Percentiles rank a stretch among this genome's conserved stretches.
phyloP scores from a whole-genome alignment of 805 yeast species.

The Starmera caribaea region DNA sequence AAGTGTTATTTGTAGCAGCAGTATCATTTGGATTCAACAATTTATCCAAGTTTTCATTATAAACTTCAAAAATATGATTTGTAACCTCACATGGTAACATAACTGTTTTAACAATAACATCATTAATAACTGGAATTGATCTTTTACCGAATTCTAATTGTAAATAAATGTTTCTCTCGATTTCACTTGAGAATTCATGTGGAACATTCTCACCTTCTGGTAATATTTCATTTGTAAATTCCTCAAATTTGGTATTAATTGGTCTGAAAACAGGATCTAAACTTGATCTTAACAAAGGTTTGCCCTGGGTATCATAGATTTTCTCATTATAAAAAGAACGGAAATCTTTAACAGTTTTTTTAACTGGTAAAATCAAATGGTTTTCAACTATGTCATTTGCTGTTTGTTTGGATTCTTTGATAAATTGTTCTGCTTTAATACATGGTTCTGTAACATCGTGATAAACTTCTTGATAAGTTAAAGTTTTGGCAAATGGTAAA shows the following conservation, averaged over 20 bases:
- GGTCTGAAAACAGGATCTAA: conserved; percentile 58
- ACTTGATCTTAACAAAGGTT: conserved; percentile 51
- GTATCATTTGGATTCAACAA: conserved; percentile 23
- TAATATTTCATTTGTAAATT: conserved; percentile 31
- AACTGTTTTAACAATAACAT: conserved; percentile 17
- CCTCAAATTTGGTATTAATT: conserved; percentile 43
- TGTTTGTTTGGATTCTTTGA: conserved; percentile 25
- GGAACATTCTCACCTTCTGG: conserved; percentile 36
- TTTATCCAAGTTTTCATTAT: conserved; percentile 28
- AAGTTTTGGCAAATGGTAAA: conserved; percentile 51
- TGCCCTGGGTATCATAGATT: conserved; percentile 48
- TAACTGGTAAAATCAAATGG: conserved; percentile 37
- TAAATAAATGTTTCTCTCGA: conserved; percentile 40
- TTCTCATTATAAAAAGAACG: conserved; percentile 43
- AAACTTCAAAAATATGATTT: conserved; percentile 27
- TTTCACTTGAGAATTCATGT: conserved; percentile 43
- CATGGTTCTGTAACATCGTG: conserved; percentile 44
- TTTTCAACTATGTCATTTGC: conserved; percentile 22
- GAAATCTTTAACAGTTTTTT: conserved; percentile 33
- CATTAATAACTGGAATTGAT: conserved; percentile 24
- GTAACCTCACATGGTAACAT: conserved; percentile 26
- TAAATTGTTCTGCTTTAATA: conserved; percentile 31
- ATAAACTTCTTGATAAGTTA: conserved; percentile 38
- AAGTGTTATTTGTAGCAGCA: no score
- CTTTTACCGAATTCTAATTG: conserved; percentile 29